Evolutionary conservation across 495 filamentous ascomycete species (phyloP).

Genomic region (Stereocaulon alpinum): DNA sequence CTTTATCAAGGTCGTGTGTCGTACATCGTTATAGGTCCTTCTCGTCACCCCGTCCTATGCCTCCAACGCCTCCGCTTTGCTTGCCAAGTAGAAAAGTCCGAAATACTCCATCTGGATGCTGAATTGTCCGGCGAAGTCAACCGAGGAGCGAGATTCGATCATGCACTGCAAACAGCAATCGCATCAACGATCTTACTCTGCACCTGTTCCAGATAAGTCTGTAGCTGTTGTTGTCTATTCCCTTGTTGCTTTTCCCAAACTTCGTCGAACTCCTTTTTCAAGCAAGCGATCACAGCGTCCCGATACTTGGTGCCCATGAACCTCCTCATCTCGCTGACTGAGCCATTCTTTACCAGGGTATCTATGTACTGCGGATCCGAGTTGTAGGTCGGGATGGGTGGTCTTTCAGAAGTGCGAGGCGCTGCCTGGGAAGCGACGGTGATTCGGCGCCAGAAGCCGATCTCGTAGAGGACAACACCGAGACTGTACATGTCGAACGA

Average conservation of each 20-base stretch:
- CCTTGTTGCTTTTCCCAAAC: conserved; percentile 18
- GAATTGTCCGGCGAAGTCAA: neutral
- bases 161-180: conserved; percentile 18
- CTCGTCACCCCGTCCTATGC: too few relatives aligned
- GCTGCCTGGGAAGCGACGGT: neutral
- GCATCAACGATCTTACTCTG: conserved; percentile 16
- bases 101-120: too few relatives aligned
- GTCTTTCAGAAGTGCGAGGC: conserved; percentile 7
- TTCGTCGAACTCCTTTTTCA: conserved; percentile 22
- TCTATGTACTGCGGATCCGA: conserved; percentile 24
- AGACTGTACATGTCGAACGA: conserved; percentile 30
- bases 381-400: conserved; percentile 12
- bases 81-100: neutral
- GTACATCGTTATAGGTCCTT: neutral
- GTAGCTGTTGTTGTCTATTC: conserved; percentile 10
- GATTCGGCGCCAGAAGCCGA: conserved; percentile 25
- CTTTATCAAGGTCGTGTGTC: neutral
- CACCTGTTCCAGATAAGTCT: conserved; percentile 12
- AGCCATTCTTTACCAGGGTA: conserved; percentile 27
- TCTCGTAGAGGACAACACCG: conserved; percentile 26
- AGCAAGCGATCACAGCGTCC: conserved; percentile 19
- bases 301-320: conserved; percentile 14
- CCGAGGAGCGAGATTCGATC: neutral
- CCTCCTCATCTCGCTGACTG: conserved; percentile 22
- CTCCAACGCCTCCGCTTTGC: neutral